Base-by-base conservation (phyloP, 257 asterid genomes). In the Plantago elongata region DNA sequence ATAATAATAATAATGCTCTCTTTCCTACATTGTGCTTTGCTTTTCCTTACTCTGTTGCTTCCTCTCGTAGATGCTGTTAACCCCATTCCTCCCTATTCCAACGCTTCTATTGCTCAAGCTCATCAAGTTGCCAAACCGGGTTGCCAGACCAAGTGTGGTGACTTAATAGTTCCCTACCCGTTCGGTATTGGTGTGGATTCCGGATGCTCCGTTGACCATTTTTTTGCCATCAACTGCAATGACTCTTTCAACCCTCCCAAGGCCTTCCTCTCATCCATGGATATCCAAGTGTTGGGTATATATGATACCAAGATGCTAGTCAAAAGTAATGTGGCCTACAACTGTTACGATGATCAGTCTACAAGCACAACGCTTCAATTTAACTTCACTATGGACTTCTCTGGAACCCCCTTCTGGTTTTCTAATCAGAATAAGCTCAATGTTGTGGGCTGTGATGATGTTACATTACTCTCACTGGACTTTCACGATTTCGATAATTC, bases 361-460 rank as follows among this genome's bases (percentile, higher is more conserved):
- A 68, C 60, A 9, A 0, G 10, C 34, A 0, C 0, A 9, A 27
- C 13, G n/a, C 12, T 0, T 1, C 8, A 40, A 8, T 3, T 0
- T 0, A 2, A 18, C 6, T 5, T 13, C 5, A 13, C 45, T 3
- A 64, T 62, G 52, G 27, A 62, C 45, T 40, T 70, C 10, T 57
- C 54, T 0, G 50, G 51, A 15, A 34, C 72, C 8, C 75, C 83
- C 10, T 65, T 74, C 29, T 61, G 65, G 58, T 13, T 78, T 10
- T 74, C 80, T 60, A 59, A 5, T 2, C 59, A 60, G 13, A 78
- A 78, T 34, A 71, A 34, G 75, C 74, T 84, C 57, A 73, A 64
- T 0, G 45, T 70, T 13, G 29, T 73, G 9, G 85, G 85, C 5
- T 79, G 85, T 45, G 82, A 73, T 48, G 84, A 79, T 18, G 2